A percentile compares a stretch with the other conserved stretches of the same genome.
Conservation (phyloP, 257 asterid species). For the Verbascum thapsus region DNA sequence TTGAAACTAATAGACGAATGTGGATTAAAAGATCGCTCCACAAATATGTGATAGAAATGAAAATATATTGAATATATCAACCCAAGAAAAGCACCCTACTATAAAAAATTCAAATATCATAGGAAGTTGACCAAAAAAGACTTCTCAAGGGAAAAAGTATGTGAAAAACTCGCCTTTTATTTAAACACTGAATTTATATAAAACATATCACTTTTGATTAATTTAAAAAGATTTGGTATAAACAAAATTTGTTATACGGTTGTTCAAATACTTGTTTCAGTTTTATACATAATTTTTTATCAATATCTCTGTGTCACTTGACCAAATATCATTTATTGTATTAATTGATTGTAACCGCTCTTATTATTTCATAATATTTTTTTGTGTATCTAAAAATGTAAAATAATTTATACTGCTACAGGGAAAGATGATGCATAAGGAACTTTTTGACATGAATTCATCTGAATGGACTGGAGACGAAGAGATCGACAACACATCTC, state of each 20-base stretch:
- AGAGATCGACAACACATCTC: conserved; percentile 31
- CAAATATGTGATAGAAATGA: not conserved
- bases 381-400: not conserved
- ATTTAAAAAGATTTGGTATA: not conserved
- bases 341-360: too few species aligned
- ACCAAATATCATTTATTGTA: too few species aligned
- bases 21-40: not conserved
- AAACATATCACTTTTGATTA: not conserved
- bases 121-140: not conserved
- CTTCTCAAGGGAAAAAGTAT: not conserved
- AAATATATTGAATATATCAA: not conserved
- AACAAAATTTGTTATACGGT: not conserved
- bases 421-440: conserved; percentile 17
- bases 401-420: not conserved
- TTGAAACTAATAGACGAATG: not conserved
- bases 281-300: too few species aligned
- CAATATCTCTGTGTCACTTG: too few species aligned
- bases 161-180: not conserved
- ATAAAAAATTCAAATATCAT: not conserved
- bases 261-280: not conserved
- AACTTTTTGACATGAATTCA: not conserved
- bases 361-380: too few species aligned
- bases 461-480: conserved; percentile 21
- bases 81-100: too few species aligned
- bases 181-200: not conserved